phyloP scores from a whole-genome alignment of 306 rosid genomes.

The Spatholobus suberectus region DNA sequence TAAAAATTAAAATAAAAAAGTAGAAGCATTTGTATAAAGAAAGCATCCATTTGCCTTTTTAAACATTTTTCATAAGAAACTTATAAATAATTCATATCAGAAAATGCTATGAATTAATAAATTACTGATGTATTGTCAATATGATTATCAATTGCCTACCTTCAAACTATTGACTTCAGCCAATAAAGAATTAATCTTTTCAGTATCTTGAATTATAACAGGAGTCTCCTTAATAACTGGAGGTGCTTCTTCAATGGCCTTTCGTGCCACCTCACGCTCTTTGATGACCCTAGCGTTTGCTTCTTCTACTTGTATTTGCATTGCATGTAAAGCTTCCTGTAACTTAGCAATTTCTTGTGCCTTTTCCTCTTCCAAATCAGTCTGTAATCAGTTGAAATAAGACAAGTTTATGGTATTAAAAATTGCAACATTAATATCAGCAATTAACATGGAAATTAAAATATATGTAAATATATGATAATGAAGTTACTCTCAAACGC shows the following conservation, averaged over 20 bases:
- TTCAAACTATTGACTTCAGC: constrained; percentile 84
- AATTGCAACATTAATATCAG: constrained; percentile 20
- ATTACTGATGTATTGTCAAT: background rate
- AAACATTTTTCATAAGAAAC: constrained; percentile 7
- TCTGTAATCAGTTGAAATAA: constrained; percentile 55
- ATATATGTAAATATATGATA: constrained; percentile 30
- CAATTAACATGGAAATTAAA: constrained; percentile 32
- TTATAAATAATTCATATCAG: background rate
- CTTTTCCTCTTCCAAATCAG: constrained; percentile 98
- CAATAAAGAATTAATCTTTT: constrained; percentile 79
- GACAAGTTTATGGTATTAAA: constrained; percentile 27
- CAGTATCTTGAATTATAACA: constrained; percentile 86
- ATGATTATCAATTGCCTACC: constrained; percentile 53
- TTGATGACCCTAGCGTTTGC: constrained; percentile 82
- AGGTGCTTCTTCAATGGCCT: constrained; percentile 96
- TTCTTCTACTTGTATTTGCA: constrained; percentile 91
- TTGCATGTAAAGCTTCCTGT: constrained; percentile 75
- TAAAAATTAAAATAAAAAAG: constrained; percentile 8
- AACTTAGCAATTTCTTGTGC: constrained; percentile 83
- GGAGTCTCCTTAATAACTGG: constrained; percentile 99
- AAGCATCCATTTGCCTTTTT: background rate
- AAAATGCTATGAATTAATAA: constrained; percentile 28
- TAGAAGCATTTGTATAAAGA: background rate
- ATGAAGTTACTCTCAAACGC: constrained; percentile 82
- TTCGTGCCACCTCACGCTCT: constrained; percentile 85